Percentiles rank a stretch among this genome's conserved stretches.
These are phyloP conservation scores for Pharnaceum exiguum DNA, from an alignment of 148 eudicot genomes.

Conservation along the genomic window DNA sequence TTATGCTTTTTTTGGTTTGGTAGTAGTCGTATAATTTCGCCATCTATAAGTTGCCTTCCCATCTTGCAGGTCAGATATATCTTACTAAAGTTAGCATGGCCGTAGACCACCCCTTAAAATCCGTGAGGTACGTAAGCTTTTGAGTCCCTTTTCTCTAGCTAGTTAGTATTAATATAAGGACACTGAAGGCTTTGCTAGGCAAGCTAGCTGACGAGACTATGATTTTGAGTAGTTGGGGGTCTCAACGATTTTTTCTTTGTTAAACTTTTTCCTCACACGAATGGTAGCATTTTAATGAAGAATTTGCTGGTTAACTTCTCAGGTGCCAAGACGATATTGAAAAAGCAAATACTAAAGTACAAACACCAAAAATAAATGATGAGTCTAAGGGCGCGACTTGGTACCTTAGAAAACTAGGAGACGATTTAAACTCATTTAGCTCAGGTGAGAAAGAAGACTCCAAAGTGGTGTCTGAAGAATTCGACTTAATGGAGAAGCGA, in stretches of 20 bases:
- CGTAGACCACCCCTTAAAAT: neutral
- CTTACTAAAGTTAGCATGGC: neutral
- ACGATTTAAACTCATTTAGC: neutral
- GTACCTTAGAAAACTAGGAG: neutral
- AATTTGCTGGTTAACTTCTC: neutral
- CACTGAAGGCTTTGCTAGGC: no score
- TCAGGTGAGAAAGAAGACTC: neutral
- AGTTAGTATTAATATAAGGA: no score
- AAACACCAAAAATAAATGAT: neutral
- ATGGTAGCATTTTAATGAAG: neutral
- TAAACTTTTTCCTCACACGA: neutral
- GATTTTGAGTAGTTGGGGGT: no score
- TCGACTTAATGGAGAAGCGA: constrained; percentile 7
- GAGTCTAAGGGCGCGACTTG: neutral
- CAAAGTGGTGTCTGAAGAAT: constrained; percentile 10
- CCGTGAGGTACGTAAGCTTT: neutral
- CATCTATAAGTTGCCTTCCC: neutral
- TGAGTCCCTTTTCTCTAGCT: neutral
- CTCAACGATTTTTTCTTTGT: no score
- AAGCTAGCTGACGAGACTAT: no score
- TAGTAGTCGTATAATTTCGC: neutral
- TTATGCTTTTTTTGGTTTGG: neutral
- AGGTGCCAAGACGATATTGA: constrained; percentile 4
- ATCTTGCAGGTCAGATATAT: neutral
- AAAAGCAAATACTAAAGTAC: neutral